Evolutionary conservation across 345 rosid species (phyloP), one percentile per base, ranked within the genome.

Genomic region (Murraya koenigii): DNA sequence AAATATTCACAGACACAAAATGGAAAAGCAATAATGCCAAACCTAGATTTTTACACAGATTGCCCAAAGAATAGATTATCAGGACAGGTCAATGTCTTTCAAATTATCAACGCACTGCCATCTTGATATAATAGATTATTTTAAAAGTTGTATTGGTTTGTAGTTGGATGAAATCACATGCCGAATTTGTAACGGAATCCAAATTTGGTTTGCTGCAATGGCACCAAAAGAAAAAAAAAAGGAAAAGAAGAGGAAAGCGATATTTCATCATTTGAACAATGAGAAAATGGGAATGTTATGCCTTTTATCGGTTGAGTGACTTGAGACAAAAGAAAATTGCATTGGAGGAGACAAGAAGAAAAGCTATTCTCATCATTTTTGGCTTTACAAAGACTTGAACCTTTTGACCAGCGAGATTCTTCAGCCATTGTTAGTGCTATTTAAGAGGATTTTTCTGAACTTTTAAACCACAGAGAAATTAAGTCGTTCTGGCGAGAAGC

Each of bases 1-100:
- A 68, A 63, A 77, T 8, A 52, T 77, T 83, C 83, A 79, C 85
- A 69, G 71, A 76, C 22, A 8, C 36, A 5, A 10, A 4, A 32
- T 14, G 33, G 28, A 59, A 44, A 72, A 67, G 71, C 74, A 67
- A 72, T 59, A 23, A 39, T 7, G 66, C 79, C 66, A n/a, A 69
- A 26, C 25, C n/a, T 38, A 22, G 64, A n/a, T n/a, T 62, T 69
- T 13, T 5, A 69, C 20, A 10, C 4, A 13, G 59, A 73, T 26
- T 30, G 28, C 41, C 23, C 4, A 25, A 3, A 23, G 23, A 49
- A 36, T 62, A 25, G 39, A 35, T 13, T 49, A 38, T n/a, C 47
- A 3, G 55, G 20, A 25, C 33, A n/a, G 0, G 78, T 52, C 59
- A 38, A 54, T 66, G 67, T 14, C 33, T 47, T 6, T 44, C 17